These are phyloP conservation scores for Mychonastes homosphaera DNA, from an alignment of 139 green algal genomes.

Conservation along the genomic window DNA sequence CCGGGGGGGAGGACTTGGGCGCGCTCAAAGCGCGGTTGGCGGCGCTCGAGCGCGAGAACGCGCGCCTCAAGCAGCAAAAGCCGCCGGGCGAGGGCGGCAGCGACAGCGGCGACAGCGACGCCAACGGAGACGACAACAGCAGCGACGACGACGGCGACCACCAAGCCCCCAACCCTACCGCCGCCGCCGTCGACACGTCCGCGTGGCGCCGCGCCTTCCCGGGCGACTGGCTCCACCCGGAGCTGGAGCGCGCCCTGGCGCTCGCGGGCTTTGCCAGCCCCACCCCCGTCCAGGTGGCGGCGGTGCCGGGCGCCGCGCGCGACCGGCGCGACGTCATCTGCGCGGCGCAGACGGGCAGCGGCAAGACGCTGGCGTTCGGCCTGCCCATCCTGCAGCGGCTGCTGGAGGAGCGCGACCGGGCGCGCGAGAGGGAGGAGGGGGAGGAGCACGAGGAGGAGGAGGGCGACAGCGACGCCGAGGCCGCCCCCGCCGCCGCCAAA, in stretches of 20 bases:
- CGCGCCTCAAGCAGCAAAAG: no score
- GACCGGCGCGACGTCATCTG: constrained; percentile 80
- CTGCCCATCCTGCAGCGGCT: constrained; percentile 87
- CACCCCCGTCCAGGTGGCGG: constrained; percentile 69
- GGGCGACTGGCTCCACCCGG: constrained; percentile 28
- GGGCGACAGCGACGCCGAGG: neutral
- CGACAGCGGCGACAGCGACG: no score
- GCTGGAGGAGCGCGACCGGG: constrained; percentile 27
- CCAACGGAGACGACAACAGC: no score
- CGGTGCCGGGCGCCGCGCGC: constrained; percentile 53
- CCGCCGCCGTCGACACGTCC: constrained; percentile 22
- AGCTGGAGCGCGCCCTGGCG: constrained; percentile 27
- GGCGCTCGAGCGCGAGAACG: no score
- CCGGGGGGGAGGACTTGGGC: no score
- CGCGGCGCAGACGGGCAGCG: constrained; percentile 90
- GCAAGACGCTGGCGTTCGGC: constrained; percentile 97
- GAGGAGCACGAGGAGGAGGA: constrained; percentile 3
- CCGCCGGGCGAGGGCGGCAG: constrained; percentile 3
- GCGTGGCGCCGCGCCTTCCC: constrained; percentile 30
- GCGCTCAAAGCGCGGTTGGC: no score
- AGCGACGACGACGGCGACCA: neutral
- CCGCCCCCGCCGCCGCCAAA: neutral
- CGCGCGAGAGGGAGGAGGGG: constrained; percentile 6
- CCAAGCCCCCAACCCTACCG: neutral
- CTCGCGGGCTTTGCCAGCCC: constrained; percentile 50